Evolutionary conservation across 805 yeast genomes (phyloP), one percentile per base, ranked within the genome.

Genomic region (Kazachstania martiniae): DNA sequence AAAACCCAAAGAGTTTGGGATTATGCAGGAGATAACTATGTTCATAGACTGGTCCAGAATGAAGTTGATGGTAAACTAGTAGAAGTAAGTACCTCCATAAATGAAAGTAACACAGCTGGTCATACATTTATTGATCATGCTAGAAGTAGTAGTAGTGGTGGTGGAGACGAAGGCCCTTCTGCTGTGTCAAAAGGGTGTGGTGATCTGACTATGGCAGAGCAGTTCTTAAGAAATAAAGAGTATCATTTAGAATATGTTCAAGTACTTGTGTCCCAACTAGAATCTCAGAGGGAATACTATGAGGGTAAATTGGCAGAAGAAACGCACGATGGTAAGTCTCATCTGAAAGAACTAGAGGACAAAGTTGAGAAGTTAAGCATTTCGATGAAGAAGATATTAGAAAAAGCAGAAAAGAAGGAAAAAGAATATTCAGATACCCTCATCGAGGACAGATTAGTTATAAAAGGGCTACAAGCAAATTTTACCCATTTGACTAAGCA

Each of bases 1-100:
- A 58, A 65, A 8, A 72, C 93, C 0, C 91, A 86, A 39, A 63
- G 96, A 25, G 94, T 86, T 1, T 86, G 96, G 96, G 95, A 86
- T 53, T 86, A 86, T 52, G 86, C 87, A 0, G 87, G 87, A 2
- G 96, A 86, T 51, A 76, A 74, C 41, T 86, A 86, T 53, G 95
- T 86, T 8, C 96, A 86, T 54, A 57, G 96, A 31, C 59, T 86
- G 27, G 69, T 86, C 4, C 84, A 86, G 39, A 85, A 83, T 54
- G 87, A 82, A 51, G 66, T 78, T 0, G 95, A 86, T 51, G 96
- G 96, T 0, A 87, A 87, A 45, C 57, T 87, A 21, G 94, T 86
- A 3, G 96, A 86, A 52, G 62, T 85, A 10, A 72, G 74, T 5
- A 47, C 66, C 7, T 19, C 21, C 9, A 19, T 19, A 19, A 7